These are phyloP conservation scores for Solanum hybrid DNA, from an alignment of 305 asterid species.

Conservation along the genomic window DNA sequence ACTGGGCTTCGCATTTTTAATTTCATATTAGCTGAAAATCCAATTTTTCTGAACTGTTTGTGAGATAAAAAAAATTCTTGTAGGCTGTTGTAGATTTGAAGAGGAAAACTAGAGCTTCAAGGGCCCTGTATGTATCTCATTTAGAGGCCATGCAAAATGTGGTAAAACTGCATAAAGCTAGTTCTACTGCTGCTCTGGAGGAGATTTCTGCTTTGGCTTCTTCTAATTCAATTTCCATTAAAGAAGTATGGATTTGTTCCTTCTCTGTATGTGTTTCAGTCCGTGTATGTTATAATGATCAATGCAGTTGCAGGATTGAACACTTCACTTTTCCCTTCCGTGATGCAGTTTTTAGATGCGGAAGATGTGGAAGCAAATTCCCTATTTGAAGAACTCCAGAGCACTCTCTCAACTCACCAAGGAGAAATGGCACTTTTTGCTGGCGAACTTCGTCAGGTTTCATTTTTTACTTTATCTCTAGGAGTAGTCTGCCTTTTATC, in stretches of 20 bases:
- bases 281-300: background rate
- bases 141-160: slow-evolving; percentile 67
- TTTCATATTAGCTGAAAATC: background rate
- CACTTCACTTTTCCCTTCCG: slow-evolving; percentile 7
- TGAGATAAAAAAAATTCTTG: background rate
- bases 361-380: slow-evolving; percentile 42
- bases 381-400: slow-evolving; percentile 53
- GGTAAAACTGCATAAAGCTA: slow-evolving; percentile 54
- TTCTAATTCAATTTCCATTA: slow-evolving; percentile 33
- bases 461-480: background rate
- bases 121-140: slow-evolving; percentile 46
- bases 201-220: slow-evolving; percentile 44
- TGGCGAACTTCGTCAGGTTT: slow-evolving; percentile 72
- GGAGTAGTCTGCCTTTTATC: background rate
- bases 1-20: background rate
- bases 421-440: slow-evolving; percentile 60
- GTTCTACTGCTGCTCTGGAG: slow-evolving; percentile 52
- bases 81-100: slow-evolving; percentile 48
- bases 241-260: slow-evolving; percentile 34
- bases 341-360: slow-evolving; percentile 43
- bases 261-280: background rate
- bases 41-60: background rate
- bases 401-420: slow-evolving; percentile 43
- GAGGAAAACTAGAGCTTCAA: slow-evolving; percentile 40
- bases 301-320: background rate